phyloP scores from a whole-genome alignment of 495 filamentous ascomycete genomes.

The Penicillium desertorum region DNA sequence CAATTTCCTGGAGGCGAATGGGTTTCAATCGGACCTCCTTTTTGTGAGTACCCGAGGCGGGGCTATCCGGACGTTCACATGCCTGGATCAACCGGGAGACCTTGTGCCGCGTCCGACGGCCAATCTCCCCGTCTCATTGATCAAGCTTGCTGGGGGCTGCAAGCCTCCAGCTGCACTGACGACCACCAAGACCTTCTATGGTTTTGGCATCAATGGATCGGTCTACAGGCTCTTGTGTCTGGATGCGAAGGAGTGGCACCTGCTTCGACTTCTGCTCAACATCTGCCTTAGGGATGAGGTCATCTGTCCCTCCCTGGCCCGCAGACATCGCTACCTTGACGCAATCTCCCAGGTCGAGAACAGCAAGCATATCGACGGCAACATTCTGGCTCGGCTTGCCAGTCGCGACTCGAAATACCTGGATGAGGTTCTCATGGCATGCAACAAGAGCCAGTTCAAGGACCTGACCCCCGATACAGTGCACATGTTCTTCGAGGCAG shows the following conservation, averaged over 20 bases:
- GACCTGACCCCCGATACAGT: neutral
- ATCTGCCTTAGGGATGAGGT: conserved; percentile 45
- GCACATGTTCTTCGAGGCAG: conserved; percentile 30
- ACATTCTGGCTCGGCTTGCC: conserved; percentile 59
- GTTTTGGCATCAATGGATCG: conserved; percentile 64
- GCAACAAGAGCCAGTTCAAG: conserved; percentile 1
- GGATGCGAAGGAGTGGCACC: conserved; percentile 51
- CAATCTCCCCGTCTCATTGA: conserved; percentile 36
- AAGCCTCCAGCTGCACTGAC: conserved; percentile 17
- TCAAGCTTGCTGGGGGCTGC: conserved; percentile 26
- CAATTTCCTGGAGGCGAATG: neutral
- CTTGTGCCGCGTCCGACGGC: conserved; percentile 30
- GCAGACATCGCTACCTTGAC: conserved; percentile 27
- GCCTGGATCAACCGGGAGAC: conserved; percentile 21
- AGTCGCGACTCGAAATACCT: conserved; percentile 46
- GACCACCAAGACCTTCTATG: conserved; percentile 43
- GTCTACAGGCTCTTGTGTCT: conserved; percentile 62
- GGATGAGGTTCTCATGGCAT: conserved; percentile 32
- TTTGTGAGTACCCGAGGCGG: conserved; percentile 32
- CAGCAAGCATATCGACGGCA: conserved; percentile 66
- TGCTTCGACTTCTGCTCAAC: conserved; percentile 64
- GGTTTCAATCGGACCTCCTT: neutral
- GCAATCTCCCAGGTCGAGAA: conserved; percentile 33
- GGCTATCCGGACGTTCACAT: conserved; percentile 33
- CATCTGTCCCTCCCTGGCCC: conserved; percentile 41